Evolutionary conservation across 192 early-diverging fungal species (phyloP).

Genomic region (Chytriomyces sp.): DNA sequence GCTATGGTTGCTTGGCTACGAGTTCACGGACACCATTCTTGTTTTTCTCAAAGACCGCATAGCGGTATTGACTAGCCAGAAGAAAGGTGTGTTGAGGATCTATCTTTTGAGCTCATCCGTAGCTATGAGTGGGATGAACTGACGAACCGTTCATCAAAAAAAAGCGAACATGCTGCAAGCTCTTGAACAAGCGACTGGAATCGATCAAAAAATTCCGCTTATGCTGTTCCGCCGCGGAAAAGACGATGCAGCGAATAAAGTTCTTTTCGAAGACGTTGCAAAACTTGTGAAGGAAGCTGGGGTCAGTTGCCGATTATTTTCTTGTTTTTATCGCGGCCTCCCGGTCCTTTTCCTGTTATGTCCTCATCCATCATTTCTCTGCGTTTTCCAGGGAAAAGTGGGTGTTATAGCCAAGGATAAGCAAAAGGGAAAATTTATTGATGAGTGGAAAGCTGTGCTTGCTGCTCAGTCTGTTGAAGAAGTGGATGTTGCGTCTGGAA

Average conservation of each 20-base stretch:
- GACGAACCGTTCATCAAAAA: background rate
- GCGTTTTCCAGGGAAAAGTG: slow-evolving; percentile 59
- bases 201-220: slow-evolving; percentile 59
- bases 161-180: slow-evolving; percentile 67
- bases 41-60: slow-evolving; percentile 76
- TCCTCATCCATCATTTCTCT: background rate
- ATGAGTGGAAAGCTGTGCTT: slow-evolving; percentile 78
- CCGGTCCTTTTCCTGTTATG: background rate
- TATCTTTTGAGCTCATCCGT: background rate
- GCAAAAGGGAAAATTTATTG: slow-evolving; percentile 72
- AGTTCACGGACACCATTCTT: slow-evolving; percentile 86
- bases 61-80: slow-evolving; percentile 77
- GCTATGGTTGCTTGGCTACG: slow-evolving; percentile 92
- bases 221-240: slow-evolving; percentile 69
- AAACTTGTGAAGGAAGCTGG: slow-evolving; percentile 40
- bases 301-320: slow-evolving; percentile 3
- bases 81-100: slow-evolving; percentile 66
- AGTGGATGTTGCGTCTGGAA: slow-evolving; percentile 73
- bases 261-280: slow-evolving; percentile 63
- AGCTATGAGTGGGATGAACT: background rate
- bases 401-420: slow-evolving; percentile 84
- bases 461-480: slow-evolving; percentile 61
- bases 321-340: background rate
- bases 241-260: slow-evolving; percentile 74
- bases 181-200: slow-evolving; percentile 53